These are phyloP conservation scores for Cardiospermum halicacabum DNA, from an alignment of 345 rosid genomes.

Conservation along the genomic window DNA sequence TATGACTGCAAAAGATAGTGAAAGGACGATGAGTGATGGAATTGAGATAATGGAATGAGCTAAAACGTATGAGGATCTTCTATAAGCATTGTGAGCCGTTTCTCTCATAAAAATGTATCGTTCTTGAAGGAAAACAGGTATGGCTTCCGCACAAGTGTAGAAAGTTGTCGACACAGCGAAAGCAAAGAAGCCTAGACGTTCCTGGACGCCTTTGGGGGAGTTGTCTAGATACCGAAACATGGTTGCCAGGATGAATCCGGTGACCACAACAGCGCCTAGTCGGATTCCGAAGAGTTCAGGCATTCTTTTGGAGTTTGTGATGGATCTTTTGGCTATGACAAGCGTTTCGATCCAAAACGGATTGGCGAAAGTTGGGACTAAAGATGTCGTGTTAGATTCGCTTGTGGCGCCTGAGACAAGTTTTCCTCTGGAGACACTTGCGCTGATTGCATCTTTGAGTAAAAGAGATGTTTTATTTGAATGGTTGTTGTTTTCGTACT, in stretches of 20 bases:
- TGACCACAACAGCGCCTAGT: slow-evolving; percentile 67
- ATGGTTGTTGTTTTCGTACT: slow-evolving; percentile 15
- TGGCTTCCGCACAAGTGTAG: slow-evolving; percentile 95
- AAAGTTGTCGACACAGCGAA: slow-evolving; percentile 92
- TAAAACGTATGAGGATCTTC: slow-evolving; percentile 86
- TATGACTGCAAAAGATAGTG: slow-evolving; percentile 59
- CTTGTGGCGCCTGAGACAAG: slow-evolving; percentile 63
- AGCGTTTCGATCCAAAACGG: slow-evolving; percentile 79
- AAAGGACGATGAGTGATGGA: slow-evolving; percentile 62
- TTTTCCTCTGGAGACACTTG: slow-evolving; percentile 75
- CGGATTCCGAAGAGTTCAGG: slow-evolving; percentile 82
- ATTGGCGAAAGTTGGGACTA: slow-evolving; percentile 75
- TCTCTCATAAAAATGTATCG: slow-evolving; percentile 95
- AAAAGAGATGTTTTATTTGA: slow-evolving; percentile 28
- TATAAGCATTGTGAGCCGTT: slow-evolving; percentile 88
- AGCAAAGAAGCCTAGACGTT: slow-evolving; percentile 84
- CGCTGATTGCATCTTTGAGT: slow-evolving; percentile 72
- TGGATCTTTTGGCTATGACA: slow-evolving; percentile 61
- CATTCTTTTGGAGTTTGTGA: slow-evolving; percentile 68
- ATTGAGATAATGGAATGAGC: slow-evolving; percentile 68
- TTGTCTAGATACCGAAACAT: slow-evolving; percentile 70
- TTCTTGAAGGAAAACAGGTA: slow-evolving; percentile 88
- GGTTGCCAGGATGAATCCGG: slow-evolving; percentile 84
- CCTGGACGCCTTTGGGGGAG: slow-evolving; percentile 85
- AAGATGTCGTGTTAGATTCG: slow-evolving; percentile 30